Base-by-base conservation (phyloP, 257 asterid genomes). In the Phtheirospermum japonicum region DNA sequence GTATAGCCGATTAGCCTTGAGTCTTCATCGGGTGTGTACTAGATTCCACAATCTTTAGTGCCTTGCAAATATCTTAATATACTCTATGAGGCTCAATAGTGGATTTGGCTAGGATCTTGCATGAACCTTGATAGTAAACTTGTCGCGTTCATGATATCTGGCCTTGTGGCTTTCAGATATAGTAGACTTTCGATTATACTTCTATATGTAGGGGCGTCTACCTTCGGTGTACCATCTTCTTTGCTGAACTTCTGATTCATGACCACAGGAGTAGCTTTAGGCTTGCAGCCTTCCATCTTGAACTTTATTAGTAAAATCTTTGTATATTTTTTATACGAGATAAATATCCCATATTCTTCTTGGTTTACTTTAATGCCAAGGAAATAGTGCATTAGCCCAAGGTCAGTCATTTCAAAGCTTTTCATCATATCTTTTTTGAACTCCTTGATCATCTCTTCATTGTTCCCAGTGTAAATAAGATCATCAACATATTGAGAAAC, bases 351-450 rank as follows among this genome's bases (percentile, higher is more conserved):
- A 0, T 48, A 2, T 48, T 48, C 26, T 48, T 9, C 23, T 48
- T 48, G 23, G 13, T 2, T 0, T n/a, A 48, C 19, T 9, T 48
- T 9, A 1, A 48, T 48, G 1, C 11, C 54, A 6, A 17, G 26
- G n/a, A 48, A 48, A 14, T 48, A 48, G 23, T 16, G 54, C 23
- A 48, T 48, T 4, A n/a, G 9, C 2, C 54, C 54, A n/a, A 48
- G 9, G 54, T 48, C 26, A 9, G 2, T 48, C 54, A 48, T 48
- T 9, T 48, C 54, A 14, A 48, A 48, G 5, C 20, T 48, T 42
- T 48, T n/a, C 54, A 48, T 48, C 23, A 48, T 50, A 30, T 50
- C 56, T 20, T 18, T 19, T 18, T 50, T 50, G 30, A 43, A 50
- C 1, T 50, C 31, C 23, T 50, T 19, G 31, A 50, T 50, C 31